These are phyloP conservation scores for Bondarzewia mesenterica DNA, from an alignment of 1,284 basidiomycete genomes.

Conservation along the genomic window DNA sequence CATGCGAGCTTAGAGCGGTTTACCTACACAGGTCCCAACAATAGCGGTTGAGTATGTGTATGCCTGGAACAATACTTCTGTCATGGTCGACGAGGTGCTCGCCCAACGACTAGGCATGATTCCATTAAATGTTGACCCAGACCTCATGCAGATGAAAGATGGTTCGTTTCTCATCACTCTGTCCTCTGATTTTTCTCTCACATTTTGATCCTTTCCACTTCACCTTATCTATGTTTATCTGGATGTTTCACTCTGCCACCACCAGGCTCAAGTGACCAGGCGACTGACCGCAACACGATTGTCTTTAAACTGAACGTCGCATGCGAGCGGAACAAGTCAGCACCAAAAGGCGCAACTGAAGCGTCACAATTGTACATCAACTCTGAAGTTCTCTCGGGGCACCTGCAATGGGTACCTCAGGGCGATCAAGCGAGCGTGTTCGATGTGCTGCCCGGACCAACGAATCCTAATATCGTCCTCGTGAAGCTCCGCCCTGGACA, in stretches of 20 bases:
- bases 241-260: too few relatives aligned
- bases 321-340: conserved; percentile 59
- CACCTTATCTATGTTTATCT: background rate
- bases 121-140: conserved; percentile 84
- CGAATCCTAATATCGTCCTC: conserved; percentile 82
- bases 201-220: background rate
- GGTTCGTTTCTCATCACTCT: conserved; percentile 17
- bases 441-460: conserved; percentile 54
- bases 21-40: conserved; percentile 65
- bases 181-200: conserved; percentile 4
- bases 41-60: conserved; percentile 93
- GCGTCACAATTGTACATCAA: conserved; percentile 64
- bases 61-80: conserved; percentile 92
- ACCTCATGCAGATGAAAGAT: conserved; percentile 43
- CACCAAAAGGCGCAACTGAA: conserved; percentile 49
- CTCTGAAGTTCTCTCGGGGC: conserved; percentile 69
- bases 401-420: conserved; percentile 78
- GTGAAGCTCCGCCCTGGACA: conserved; percentile 94
- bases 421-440: conserved; percentile 74
- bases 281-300: conserved; percentile 88
- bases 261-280: conserved; percentile 40
- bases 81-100: conserved; percentile 93
- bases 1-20: background rate
- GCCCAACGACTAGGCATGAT: conserved; percentile 88
- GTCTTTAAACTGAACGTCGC: conserved; percentile 77